Base-by-base conservation (phyloP, 2,329 filamentous ascomycete species). In the Hymenoscyphus linearis region DNA sequence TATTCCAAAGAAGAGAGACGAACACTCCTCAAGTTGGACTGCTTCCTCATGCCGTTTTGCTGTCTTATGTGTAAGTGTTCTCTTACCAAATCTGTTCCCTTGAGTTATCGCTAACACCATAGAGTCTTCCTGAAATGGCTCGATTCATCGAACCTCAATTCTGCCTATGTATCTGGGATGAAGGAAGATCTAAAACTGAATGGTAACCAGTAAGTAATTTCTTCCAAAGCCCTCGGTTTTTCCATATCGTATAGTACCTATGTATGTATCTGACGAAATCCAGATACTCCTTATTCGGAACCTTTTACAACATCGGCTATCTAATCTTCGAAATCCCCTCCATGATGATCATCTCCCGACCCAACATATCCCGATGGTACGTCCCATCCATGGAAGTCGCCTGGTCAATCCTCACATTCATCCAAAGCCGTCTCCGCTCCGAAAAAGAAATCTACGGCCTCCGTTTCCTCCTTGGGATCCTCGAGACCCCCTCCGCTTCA, bases 161-260 rank as follows among this genome's bases (percentile, higher is more conserved):
- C 66, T 62, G 67, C 67, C 10, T 73, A 69, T 40, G 67, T 72
- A 9, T 68, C 63, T 35, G 76, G 76, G 40, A 79, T 79, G 77
- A 76, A 81, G 68, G 78, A 81, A 65, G 79, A 81, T 57, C 68
- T 82, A 2, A 69, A 72, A 1, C 70, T 82, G 36, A 79, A 80
- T 62, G 71, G 73, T 3, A 80, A 82, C 60, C 50, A 52, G 61
- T 74, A 81, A 14, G 80, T n/a, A n/a, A n/a, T n/a, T n/a, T n/a
- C n/a, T n/a, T 82, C 62, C 79, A 79, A 57, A 80, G 81, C 73
- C 76, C 79, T 58, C 75, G 79, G 2, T 76, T 74, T 31, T 84
- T 79, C 78, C 83, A 78, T 0, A 76, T 80, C 2, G 81, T 80
- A 16, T 83, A n/a, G n/a, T n/a, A n/a, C n/a, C n/a, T n/a, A n/a